A percentile compares a stretch with the other conserved stretches of the same genome.
Evolutionary conservation across 768 basidiomycete genomes (phyloP).

Genomic region (Nidularia pulvinata): DNA sequence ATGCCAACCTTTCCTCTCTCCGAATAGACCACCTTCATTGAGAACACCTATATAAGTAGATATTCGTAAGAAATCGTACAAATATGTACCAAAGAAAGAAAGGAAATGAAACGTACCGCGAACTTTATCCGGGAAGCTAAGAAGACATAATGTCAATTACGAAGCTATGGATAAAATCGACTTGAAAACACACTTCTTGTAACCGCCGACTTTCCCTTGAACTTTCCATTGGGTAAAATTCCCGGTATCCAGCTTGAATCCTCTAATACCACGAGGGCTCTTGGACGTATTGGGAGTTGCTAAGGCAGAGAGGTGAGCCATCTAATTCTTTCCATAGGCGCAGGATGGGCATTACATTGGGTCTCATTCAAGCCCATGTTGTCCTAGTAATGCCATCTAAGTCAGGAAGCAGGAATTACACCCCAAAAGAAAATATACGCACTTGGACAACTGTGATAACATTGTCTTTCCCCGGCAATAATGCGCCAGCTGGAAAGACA

Average conservation of each 20-base stretch:
- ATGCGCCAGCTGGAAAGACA: slow-evolving; percentile 54
- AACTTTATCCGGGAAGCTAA: slow-evolving; percentile 75
- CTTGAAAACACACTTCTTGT: slow-evolving; percentile 44
- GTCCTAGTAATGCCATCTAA: not conserved
- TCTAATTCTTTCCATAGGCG: not conserved
- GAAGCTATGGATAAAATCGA: not conserved
- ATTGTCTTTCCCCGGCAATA: slow-evolving; percentile 58
- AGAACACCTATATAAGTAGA: slow-evolving; percentile 38
- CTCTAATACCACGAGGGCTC: slow-evolving; percentile 77
- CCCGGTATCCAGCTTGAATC: slow-evolving; percentile 68
- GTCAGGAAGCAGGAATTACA: not conserved
- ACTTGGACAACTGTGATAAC: slow-evolving; percentile 81
- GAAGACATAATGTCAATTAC: not conserved
- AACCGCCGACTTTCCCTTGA: slow-evolving; percentile 78
- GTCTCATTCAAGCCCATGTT: not conserved
- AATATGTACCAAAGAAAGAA: not conserved
- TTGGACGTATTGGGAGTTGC: slow-evolving; percentile 55
- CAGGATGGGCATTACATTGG: not conserved
- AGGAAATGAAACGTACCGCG: slow-evolving; percentile 30
- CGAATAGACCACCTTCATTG: slow-evolving; percentile 73
- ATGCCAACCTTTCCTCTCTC: slow-evolving; percentile 77
- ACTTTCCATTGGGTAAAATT: slow-evolving; percentile 67
- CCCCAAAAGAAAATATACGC: slow-evolving; percentile 8
- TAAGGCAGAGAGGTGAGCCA: slow-evolving; percentile 8
- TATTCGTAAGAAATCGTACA: not conserved